Conservation (phyloP, 306 rosid species). For the Fagus crenata region DNA sequence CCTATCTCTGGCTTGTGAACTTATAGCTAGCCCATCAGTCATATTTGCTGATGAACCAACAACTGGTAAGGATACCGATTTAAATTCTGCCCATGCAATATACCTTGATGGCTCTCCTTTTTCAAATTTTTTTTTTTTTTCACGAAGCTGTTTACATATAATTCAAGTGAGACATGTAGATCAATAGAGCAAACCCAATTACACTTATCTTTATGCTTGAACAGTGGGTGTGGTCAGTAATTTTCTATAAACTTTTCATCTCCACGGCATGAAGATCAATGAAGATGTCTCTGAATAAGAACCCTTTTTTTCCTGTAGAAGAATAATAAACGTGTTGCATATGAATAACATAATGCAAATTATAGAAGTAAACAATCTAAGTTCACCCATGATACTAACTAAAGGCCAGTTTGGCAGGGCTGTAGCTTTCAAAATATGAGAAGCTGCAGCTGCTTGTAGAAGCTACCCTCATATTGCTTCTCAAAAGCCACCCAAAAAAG, state of each 20-base stretch:
- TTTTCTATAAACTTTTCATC: neutral
- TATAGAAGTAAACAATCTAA: neutral
- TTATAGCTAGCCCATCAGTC: slow-evolving; percentile 90
- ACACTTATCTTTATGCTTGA: neutral
- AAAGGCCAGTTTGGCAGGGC: too few species aligned
- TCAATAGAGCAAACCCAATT: too few species aligned
- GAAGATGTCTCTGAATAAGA: neutral
- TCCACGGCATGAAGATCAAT: neutral
- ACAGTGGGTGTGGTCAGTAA: neutral
- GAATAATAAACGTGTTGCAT: neutral
- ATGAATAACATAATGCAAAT: neutral
- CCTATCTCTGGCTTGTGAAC: slow-evolving; percentile 82
- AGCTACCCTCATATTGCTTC: too few species aligned
- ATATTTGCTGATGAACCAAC: slow-evolving; percentile 97
- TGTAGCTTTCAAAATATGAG: too few species aligned
- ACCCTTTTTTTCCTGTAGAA: neutral
- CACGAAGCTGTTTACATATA: neutral
- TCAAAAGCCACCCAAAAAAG: too few species aligned
- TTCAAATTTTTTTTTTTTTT: neutral
- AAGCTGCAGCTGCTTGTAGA: too few species aligned
- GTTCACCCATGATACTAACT: neutral
- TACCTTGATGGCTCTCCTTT: slow-evolving; percentile 8
- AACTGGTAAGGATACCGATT: slow-evolving; percentile 54
- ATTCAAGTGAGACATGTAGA: neutral
- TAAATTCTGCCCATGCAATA: slow-evolving; percentile 18